Conservation (phyloP, 345 rosid species). For the Ricinus communis region DNA sequence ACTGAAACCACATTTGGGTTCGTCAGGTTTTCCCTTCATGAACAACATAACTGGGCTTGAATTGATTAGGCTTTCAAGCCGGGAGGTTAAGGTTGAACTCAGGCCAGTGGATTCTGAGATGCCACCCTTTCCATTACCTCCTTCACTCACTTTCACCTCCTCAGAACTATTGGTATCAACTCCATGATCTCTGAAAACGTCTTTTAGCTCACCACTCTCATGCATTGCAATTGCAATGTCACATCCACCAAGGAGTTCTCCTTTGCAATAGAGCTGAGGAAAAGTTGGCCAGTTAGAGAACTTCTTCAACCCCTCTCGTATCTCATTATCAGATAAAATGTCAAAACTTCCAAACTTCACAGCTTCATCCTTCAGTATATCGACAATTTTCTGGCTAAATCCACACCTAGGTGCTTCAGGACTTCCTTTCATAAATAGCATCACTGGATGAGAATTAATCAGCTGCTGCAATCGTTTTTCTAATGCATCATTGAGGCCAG, state of each 20-base stretch:
- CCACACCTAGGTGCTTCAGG: constrained; percentile 89
- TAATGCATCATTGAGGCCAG: constrained; percentile 40
- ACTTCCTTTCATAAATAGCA: constrained; percentile 95
- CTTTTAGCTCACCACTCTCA: constrained; percentile 81
- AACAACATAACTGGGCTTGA: constrained; percentile 78
- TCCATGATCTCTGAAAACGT: constrained; percentile 66
- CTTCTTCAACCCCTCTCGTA: constrained; percentile 92
- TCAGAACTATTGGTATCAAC: constrained; percentile 31
- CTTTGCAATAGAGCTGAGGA: constrained; percentile 93
- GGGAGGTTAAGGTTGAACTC: constrained; percentile 51
- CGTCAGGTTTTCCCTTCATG: constrained; percentile 92
- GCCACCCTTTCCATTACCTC: constrained; percentile 50
- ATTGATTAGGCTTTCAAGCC: constrained; percentile 58
- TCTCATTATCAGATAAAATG: constrained; percentile 66
- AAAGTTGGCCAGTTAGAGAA: constrained; percentile 99
- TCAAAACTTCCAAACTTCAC: constrained; percentile 84
- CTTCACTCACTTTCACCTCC: constrained; percentile 13
- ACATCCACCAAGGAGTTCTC: constrained; percentile 94
- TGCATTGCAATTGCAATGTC: constrained; percentile 92
- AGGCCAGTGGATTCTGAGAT: constrained; percentile 53
- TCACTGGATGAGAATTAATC: constrained; percentile 64
- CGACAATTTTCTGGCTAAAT: constrained; percentile 78
- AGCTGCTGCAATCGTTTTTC: constrained; percentile 58
- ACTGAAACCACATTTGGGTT: constrained; percentile 91
- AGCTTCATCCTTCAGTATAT: constrained; percentile 67